Conservation (phyloP, 805 yeast species). For the Ascoidea asiatica region DNA sequence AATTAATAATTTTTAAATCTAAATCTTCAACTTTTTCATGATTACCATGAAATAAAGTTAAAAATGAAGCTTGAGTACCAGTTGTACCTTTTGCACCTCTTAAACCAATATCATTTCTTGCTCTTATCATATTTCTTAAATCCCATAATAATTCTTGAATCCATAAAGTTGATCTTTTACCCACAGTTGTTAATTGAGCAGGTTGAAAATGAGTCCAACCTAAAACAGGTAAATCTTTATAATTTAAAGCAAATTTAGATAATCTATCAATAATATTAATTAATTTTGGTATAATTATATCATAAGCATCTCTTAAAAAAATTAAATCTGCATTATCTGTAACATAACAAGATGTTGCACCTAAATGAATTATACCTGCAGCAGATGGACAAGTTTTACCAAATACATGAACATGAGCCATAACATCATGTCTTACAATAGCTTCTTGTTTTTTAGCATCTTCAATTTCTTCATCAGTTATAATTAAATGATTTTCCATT, state of each 20-base stretch:
- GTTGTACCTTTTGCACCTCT: constrained; percentile 99
- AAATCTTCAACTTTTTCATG: constrained; percentile 91
- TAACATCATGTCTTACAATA: constrained; percentile 93
- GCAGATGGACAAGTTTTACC: constrained; percentile 92
- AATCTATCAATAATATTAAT: constrained; percentile 92
- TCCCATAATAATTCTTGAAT: constrained; percentile 97
- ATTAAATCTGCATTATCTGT: constrained; percentile 97
- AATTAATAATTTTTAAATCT: constrained; percentile 84
- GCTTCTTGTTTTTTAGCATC: constrained; percentile 91
- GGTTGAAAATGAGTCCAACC: constrained; percentile 99
- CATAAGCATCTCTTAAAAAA: constrained; percentile 92
- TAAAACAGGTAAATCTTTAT: constrained; percentile 91
- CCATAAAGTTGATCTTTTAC: constrained; percentile 97
- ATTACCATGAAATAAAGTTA: constrained; percentile 90
- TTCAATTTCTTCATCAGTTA: constrained; percentile 87
- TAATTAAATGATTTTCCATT: constrained; percentile 62
- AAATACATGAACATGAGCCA: constrained; percentile 97
- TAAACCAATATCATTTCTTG: constrained; percentile 89
- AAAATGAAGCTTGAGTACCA: constrained; percentile 96
- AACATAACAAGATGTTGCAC: constrained; percentile 96
- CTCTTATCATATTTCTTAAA: constrained; percentile 87
- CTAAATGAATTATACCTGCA: constrained; percentile 94
- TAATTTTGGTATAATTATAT: constrained; percentile 81
- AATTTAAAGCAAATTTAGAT: constrained; percentile 73
- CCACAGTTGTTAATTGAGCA: constrained; percentile 96